These are phyloP conservation scores for Barbarea vulgaris DNA, from an alignment of 345 rosid genomes.

Conservation along the genomic window DNA sequence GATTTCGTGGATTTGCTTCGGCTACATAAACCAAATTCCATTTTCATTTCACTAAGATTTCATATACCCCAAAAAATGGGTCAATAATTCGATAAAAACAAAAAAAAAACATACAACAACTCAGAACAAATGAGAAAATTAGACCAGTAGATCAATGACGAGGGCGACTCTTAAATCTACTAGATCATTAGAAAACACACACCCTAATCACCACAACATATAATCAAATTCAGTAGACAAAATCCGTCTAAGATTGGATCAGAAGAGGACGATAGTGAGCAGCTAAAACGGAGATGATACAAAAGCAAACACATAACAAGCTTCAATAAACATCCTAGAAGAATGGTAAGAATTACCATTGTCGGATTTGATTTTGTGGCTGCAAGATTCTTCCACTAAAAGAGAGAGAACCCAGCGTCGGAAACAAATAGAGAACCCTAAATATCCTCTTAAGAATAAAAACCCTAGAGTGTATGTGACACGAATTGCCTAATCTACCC, in stretches of 20 bases:
- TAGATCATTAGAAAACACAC: background rate
- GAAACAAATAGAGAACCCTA: background rate
- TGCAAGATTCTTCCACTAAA: slow-evolving; percentile 2
- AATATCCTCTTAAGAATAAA: slow-evolving; percentile 15
- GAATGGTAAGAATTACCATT: slow-evolving; percentile 26
- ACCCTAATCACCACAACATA: background rate
- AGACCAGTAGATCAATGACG: background rate
- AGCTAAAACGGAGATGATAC: background rate
- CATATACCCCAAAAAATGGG: background rate
- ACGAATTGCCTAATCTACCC: slow-evolving; percentile 10
- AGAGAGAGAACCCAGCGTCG: slow-evolving; percentile 9
- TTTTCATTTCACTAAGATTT: background rate
- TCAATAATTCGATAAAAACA: background rate
- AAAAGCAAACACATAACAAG: background rate
- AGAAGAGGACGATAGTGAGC: background rate
- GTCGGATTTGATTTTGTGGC: slow-evolving; percentile 28
- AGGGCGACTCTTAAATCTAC: background rate
- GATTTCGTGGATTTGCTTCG: slow-evolving; percentile 69
- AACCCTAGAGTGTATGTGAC: slow-evolving; percentile 22
- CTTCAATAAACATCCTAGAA: background rate
- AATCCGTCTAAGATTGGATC: background rate
- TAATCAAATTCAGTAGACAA: background rate
- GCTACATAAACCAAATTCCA: slow-evolving; percentile 35
- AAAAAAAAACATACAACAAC: background rate
- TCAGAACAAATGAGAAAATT: slow-evolving; percentile 1